Evolutionary conservation across 495 filamentous ascomycete species (phyloP).

Genomic region (Neurospora sp.): DNA sequence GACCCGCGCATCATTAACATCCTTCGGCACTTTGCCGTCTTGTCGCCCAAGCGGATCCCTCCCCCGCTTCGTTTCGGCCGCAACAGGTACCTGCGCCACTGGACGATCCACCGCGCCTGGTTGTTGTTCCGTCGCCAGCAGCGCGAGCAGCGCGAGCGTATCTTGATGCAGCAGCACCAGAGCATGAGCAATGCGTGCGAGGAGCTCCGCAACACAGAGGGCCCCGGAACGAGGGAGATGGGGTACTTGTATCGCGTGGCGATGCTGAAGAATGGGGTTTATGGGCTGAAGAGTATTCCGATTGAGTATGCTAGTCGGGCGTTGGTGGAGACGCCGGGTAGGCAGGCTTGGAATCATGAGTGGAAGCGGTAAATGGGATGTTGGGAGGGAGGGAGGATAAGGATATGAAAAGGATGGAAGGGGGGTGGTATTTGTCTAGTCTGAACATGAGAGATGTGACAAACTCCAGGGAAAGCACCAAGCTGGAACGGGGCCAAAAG

Average conservation of each 20-base stretch:
- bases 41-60: constrained; percentile 33
- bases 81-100: constrained; percentile 84
- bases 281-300: constrained; percentile 52
- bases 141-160: constrained; percentile 47
- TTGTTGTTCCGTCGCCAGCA: constrained; percentile 57
- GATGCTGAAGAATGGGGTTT: constrained; percentile 77
- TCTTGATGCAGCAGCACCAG: constrained; percentile 64
- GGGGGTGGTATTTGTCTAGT: background rate
- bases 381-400: background rate
- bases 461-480: background rate
- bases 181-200: constrained; percentile 73
- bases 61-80: constrained; percentile 79
- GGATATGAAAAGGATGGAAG: background rate
- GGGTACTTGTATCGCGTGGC: constrained; percentile 75
- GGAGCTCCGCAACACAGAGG: constrained; percentile 60
- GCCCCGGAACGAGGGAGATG: constrained; percentile 47
- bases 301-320: constrained; percentile 72
- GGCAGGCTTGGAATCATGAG: constrained; percentile 69
- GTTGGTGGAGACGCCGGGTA: constrained; percentile 67
- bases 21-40: constrained; percentile 17
- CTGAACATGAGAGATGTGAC: background rate
- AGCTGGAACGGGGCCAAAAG: background rate
- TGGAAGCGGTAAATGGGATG: constrained; percentile 38
- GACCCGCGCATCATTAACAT: constrained; percentile 22
- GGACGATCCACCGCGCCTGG: constrained; percentile 98